A percentile compares a stretch with the other conserved stretches of the same genome.
phyloP scores from a whole-genome alignment of 257 asterid species.

The Solanum tarapatanum region DNA sequence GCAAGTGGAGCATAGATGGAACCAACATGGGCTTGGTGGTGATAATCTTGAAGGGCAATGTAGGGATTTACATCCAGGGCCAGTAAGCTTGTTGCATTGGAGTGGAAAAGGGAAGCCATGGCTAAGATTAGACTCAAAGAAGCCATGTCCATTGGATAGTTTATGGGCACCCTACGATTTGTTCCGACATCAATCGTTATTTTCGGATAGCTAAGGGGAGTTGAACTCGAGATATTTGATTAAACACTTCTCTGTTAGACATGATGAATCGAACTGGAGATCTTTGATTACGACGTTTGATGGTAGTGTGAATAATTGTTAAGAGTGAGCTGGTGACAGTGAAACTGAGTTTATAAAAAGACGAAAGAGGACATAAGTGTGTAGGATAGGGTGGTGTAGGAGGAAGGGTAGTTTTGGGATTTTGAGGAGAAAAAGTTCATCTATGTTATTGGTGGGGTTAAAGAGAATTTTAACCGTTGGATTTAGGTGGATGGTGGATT shows the following conservation, averaged over 20 bases:
- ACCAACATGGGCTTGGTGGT: constrained; percentile 86
- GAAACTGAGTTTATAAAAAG: constrained; percentile 7
- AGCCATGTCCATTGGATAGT: constrained; percentile 63
- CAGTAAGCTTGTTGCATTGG: constrained; percentile 83
- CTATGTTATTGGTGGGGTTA: neutral
- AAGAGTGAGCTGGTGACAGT: constrained; percentile 23
- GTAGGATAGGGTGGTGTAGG: constrained; percentile 7
- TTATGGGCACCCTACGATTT: constrained; percentile 75
- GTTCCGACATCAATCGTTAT: constrained; percentile 40
- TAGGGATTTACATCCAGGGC: constrained; percentile 72
- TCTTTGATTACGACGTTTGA: neutral
- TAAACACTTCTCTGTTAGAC: neutral
- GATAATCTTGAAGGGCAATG: constrained; percentile 67
- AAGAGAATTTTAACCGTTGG: neutral
- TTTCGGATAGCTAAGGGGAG: constrained; percentile 29
- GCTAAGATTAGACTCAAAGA: constrained; percentile 67
- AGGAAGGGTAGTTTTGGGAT: constrained; percentile 13
- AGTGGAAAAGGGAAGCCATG: constrained; percentile 94
- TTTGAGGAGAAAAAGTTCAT: neutral
- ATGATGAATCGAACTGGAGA: neutral
- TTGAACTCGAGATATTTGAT: neutral
- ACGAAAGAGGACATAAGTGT: constrained; percentile 13
- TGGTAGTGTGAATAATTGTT: constrained; percentile 1
- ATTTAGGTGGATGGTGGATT: neutral
- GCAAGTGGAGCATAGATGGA: constrained; percentile 72